phyloP scores from a whole-genome alignment of 2,329 filamentous ascomycete genomes.

The Fusarium sp. region DNA sequence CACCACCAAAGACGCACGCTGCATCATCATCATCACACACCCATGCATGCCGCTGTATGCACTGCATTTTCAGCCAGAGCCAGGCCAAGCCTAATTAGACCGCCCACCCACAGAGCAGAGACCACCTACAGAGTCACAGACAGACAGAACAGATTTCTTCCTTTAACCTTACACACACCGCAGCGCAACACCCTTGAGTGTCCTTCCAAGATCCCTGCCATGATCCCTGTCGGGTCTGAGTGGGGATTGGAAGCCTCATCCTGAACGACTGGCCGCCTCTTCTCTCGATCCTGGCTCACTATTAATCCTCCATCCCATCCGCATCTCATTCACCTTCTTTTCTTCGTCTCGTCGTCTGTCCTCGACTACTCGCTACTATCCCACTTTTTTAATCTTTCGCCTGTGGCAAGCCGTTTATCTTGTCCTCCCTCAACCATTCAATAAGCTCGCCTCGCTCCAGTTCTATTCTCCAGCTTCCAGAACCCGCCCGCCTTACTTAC shows the following conservation, averaged over 20 bases:
- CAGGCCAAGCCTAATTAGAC: conserved; percentile 36
- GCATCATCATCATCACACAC: conserved; percentile 36
- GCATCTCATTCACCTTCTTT: conserved; percentile 32
- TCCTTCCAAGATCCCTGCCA: conserved; percentile 29
- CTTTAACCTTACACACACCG: conserved; percentile 30
- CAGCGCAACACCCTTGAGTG: conserved; percentile 33
- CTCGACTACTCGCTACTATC: conserved; percentile 32
- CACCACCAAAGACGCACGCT: conserved; percentile 31
- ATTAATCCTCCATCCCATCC: conserved; percentile 45
- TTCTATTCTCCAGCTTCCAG: conserved; percentile 2
- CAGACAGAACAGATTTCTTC: background rate
- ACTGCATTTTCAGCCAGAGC: conserved; percentile 30
- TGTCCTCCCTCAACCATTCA: conserved; percentile 10
- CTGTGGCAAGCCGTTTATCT: conserved; percentile 24
- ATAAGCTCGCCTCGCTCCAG: conserved; percentile 18
- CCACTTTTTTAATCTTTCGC: conserved; percentile 36
- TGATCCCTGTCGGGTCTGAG: conserved; percentile 21
- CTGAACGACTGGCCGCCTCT: conserved; percentile 42
- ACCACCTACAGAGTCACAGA: background rate
- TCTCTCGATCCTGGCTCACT: conserved; percentile 42
- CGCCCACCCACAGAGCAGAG: conserved; percentile 24
- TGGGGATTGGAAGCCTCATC: conserved; percentile 45
- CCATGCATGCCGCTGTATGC: background rate
- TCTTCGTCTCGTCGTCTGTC: conserved; percentile 40
- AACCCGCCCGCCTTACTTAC: conserved; percentile 34